phyloP scores from a whole-genome alignment of 345 rosid species.

The Bretschneidera sinensis region DNA sequence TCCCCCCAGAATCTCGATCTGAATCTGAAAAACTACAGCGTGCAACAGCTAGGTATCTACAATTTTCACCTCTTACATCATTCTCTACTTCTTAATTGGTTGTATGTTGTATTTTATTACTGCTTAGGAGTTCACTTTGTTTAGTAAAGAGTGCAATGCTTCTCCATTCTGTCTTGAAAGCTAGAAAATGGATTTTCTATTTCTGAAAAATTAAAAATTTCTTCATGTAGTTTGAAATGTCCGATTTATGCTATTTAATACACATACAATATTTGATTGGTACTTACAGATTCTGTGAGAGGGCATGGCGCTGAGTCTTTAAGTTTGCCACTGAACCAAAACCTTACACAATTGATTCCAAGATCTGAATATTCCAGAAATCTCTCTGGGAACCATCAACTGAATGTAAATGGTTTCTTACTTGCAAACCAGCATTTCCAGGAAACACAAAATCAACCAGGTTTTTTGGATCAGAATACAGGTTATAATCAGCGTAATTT shows the following conservation, averaged over 20 bases:
- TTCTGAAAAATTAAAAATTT: no score
- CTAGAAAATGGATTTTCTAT: background rate
- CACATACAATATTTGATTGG: conserved; percentile 25
- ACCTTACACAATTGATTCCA: conserved; percentile 39
- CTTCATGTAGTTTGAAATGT: conserved; percentile 7
- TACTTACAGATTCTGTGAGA: conserved; percentile 54
- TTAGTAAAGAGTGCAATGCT: no score
- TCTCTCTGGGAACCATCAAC: conserved; percentile 49
- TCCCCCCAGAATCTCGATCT: conserved; percentile 39
- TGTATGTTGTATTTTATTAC: background rate
- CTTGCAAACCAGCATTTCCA: conserved; percentile 48
- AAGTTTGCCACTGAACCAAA: conserved; percentile 47
- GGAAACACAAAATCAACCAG: conserved; percentile 49
- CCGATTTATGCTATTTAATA: conserved; percentile 6
- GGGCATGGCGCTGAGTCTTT: conserved; percentile 39
- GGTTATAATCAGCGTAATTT: conserved; percentile 45
- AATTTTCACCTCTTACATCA: conserved; percentile 2
- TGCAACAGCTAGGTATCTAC: conserved; percentile 62
- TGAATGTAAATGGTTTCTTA: conserved; percentile 56
- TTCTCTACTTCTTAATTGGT: background rate
- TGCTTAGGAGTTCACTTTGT: background rate
- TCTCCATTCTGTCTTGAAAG: background rate
- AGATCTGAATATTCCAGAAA: conserved; percentile 54
- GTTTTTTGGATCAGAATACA: conserved; percentile 55
- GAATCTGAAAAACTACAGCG: conserved; percentile 47